Percentiles rank a stretch among this genome's conserved stretches.
Evolutionary conservation across 768 basidiomycete genomes (phyloP).

Genomic region (Leccinum arenicola): DNA sequence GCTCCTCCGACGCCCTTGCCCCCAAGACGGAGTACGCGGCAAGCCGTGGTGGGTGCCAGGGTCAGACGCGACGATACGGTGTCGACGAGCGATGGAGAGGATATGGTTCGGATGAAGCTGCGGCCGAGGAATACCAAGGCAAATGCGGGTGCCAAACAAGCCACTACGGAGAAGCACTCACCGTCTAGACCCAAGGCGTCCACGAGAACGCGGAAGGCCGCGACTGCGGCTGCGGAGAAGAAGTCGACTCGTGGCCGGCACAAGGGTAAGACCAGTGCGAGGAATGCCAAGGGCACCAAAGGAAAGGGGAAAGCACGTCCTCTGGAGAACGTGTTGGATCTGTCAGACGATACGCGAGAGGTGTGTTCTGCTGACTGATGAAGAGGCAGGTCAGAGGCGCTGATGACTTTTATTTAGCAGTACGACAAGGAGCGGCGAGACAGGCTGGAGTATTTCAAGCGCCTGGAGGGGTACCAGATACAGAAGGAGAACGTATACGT

Average conservation of each 20-base stretch:
- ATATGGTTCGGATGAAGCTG: constrained; percentile 15
- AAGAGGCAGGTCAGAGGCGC: background rate
- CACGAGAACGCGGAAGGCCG: constrained; percentile 7
- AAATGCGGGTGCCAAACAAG: constrained; percentile 2
- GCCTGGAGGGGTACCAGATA: constrained; percentile 49
- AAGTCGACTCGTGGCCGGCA: constrained; percentile 22
- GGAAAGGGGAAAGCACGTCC: constrained; percentile 26
- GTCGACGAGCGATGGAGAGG: constrained; percentile 10
- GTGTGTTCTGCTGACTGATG: constrained; percentile 7
- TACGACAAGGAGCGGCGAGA: constrained; percentile 47
- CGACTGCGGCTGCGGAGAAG: background rate
- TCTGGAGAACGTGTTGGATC: constrained; percentile 23
- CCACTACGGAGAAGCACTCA: constrained; percentile 11
- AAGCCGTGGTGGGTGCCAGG: constrained; percentile 21
- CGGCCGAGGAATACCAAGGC: constrained; percentile 15
- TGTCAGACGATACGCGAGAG: constrained; percentile 33
- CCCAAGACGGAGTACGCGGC: constrained; percentile 27
- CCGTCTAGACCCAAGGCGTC: constrained; percentile 10
- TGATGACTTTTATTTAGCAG: constrained; percentile 27
- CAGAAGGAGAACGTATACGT: constrained; percentile 59
- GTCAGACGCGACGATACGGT: constrained; percentile 2
- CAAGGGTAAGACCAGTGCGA: constrained; percentile 14
- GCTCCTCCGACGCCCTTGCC: constrained; percentile 18
- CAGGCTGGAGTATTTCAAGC: constrained; percentile 52
- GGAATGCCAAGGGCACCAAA: constrained; percentile 23